These are phyloP conservation scores for Pythium grandisporangium DNA, from an alignment of 352 stramenopile genomes.

Conservation along the genomic window DNA sequence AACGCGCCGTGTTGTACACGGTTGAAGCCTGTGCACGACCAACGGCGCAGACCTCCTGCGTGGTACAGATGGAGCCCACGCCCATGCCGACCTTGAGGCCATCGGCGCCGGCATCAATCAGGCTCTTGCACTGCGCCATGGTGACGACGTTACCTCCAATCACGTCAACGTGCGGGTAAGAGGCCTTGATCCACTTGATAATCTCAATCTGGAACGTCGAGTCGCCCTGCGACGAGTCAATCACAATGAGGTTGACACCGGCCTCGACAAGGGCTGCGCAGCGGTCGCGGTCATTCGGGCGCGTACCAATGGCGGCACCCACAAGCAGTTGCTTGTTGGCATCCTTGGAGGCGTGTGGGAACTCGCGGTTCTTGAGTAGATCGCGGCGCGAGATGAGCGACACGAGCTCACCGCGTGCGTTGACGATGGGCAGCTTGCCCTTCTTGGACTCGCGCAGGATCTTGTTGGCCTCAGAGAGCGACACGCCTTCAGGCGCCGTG, in stretches of 20 bases:
- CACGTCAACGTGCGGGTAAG: conserved; percentile 94
- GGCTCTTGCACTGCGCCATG: conserved; percentile 94
- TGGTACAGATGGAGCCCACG: conserved; percentile 99
- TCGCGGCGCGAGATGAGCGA: conserved; percentile 98
- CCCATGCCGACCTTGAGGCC: conserved; percentile 99
- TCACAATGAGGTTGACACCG: conserved; percentile 98
- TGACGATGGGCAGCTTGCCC: conserved; percentile 99
- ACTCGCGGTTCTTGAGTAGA: conserved; percentile 97
- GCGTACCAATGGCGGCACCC: conserved; percentile 97
- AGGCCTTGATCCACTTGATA: conserved; percentile 94
- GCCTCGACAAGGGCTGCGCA: conserved; percentile 88
- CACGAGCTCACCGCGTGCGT: conserved; percentile 96
- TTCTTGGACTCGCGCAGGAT: conserved; percentile 99
- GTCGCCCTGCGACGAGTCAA: conserved; percentile 99
- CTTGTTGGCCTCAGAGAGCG: conserved; percentile 95
- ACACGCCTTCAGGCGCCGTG: conserved; percentile 92
- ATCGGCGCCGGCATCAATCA: conserved; percentile 98
- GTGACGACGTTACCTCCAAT: conserved; percentile 99
- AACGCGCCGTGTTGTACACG: conserved; percentile 97
- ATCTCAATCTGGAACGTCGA: conserved; percentile 90
- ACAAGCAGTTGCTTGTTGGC: conserved; percentile 98
- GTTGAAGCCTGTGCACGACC: conserved; percentile 97
- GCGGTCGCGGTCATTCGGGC: conserved; percentile 94
- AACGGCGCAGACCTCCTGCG: conserved; percentile 98
- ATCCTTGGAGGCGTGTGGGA: conserved; percentile 96